Percentiles rank a stretch among this genome's conserved stretches.
These are phyloP conservation scores for Sporodiniella umbellata DNA, from an alignment of 371 early-diverging fungal species.

Conservation along the genomic window DNA sequence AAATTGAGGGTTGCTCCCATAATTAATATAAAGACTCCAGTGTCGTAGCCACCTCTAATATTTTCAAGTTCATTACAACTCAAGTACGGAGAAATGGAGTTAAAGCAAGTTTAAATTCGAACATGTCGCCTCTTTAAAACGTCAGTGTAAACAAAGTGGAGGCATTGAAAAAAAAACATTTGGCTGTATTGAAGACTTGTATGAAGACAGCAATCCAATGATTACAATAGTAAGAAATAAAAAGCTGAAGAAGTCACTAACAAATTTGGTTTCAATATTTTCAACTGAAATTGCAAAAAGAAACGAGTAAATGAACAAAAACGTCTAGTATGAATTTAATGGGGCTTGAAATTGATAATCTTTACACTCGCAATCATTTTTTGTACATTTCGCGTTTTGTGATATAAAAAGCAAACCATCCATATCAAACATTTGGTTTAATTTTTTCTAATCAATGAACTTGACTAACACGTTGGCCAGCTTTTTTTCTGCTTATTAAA, in stretches of 20 bases:
- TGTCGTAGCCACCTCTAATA: slow-evolving; percentile 2
- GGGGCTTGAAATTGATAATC: slow-evolving; percentile 1
- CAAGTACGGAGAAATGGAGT: slow-evolving; percentile 11
- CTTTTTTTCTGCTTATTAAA: neutral
- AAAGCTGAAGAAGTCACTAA: slow-evolving; percentile 4
- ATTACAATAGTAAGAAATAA: slow-evolving; percentile 5
- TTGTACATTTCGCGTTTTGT: neutral
- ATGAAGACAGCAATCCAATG: slow-evolving; percentile 6
- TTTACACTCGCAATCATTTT: neutral
- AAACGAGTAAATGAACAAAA: slow-evolving; percentile 6
- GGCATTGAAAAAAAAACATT: neutral
- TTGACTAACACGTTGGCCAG: neutral
- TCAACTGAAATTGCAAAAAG: slow-evolving; percentile 1
- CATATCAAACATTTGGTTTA: neutral
- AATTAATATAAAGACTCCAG: slow-evolving; percentile 6
- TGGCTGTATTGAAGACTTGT: slow-evolving; percentile 12
- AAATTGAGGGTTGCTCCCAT: slow-evolving; percentile 7
- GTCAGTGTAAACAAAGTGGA: slow-evolving; percentile 12
- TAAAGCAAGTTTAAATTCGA: slow-evolving; percentile 6
- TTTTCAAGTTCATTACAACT: slow-evolving; percentile 10
- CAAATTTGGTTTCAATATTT: slow-evolving; percentile 1
- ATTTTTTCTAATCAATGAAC: neutral
- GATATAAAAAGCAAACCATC: neutral
- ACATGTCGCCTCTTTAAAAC: slow-evolving; percentile 6
- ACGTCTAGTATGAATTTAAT: slow-evolving; percentile 5